Base-by-base conservation (phyloP, 1,284 basidiomycete species). In the Melanopsichium pennsylvanicum region DNA sequence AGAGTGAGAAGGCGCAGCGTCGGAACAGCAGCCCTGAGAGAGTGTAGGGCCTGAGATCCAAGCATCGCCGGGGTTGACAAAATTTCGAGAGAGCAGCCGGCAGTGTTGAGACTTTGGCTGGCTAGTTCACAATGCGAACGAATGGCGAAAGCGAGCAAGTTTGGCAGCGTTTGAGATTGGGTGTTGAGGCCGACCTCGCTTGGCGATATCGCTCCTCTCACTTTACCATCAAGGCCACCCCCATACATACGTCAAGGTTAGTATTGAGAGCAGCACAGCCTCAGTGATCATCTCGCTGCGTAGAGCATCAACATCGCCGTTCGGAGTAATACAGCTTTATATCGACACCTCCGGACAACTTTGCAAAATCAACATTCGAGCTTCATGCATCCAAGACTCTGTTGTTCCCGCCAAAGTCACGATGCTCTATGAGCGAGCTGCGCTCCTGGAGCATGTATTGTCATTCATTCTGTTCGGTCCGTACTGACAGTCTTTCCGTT, bases 241-340 rank as follows among this genome's bases (percentile, higher is more conserved):
- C 55, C 35, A 68, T 50, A 70, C 57, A 70, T 41, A 64, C 67
- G 49, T 70, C 67, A 70, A 70, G 67, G 67, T 70, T 70, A 70
- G 67, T 70, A 57, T 25, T 23, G 11, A 7, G 18, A 41, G 31
- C 49, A 19, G 34, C 37, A n/a, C n/a, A n/a, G n/a, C n/a, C n/a
- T n/a, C n/a, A n/a, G 39, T 37, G 13, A 19, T 22, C 38, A 32
- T 19, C 29, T 45, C 45, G 38, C 21, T 15, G 43, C 35, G 37
- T 12, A 31, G 36, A 44, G 45, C 51, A 37, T 50, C 35, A 45
- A 16, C 37, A 35, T 36, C 51, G 26, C 19, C 27, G 25, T 39
- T 10, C 31, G 26, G 42, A n/a, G 9, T 22, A 11, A 16, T 5
- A 8, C 26, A 10, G 23, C 38, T n/a, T 15, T 33, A 29, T 19